phyloP scores from a whole-genome alignment of 768 basidiomycete species.

The Psilocybe cyanescens region DNA sequence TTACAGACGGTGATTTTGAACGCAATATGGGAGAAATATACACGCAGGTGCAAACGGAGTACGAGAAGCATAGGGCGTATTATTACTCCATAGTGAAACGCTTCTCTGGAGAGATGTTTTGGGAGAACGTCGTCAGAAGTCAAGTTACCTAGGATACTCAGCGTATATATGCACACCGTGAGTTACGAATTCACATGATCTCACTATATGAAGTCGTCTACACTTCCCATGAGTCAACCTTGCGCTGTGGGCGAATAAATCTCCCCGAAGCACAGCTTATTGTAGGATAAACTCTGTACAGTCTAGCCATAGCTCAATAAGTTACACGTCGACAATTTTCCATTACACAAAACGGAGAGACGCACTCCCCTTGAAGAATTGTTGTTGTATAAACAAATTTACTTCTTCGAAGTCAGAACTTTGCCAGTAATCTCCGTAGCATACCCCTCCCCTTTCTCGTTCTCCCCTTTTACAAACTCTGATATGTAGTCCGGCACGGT shows the following conservation, averaged over 20 bases:
- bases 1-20: conserved; percentile 9
- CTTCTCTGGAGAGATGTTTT: conserved; percentile 15
- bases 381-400: not conserved
- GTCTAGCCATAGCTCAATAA: no score
- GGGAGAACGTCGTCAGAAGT: conserved; percentile 4
- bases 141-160: not conserved
- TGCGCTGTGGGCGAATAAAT: no score
- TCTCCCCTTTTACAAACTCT: not conserved
- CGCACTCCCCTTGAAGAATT: no score
- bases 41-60: conserved; percentile 15
- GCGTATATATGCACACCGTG: no score
- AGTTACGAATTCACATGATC: no score
- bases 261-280: no score
- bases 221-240: no score
- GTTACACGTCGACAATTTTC: no score
- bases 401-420: not conserved
- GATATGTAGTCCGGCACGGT: not conserved
- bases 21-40: conserved; percentile 10
- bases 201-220: no score
- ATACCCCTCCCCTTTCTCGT: not conserved
- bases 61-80: conserved; percentile 19
- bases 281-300: no score
- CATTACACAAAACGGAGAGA: no score
- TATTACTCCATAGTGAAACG: conserved; percentile 19
- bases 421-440: not conserved